Percentiles rank a stretch among this genome's conserved stretches.
phyloP scores from a whole-genome alignment of 768 basidiomycete species.

The Stropharia rugosoannulata region DNA sequence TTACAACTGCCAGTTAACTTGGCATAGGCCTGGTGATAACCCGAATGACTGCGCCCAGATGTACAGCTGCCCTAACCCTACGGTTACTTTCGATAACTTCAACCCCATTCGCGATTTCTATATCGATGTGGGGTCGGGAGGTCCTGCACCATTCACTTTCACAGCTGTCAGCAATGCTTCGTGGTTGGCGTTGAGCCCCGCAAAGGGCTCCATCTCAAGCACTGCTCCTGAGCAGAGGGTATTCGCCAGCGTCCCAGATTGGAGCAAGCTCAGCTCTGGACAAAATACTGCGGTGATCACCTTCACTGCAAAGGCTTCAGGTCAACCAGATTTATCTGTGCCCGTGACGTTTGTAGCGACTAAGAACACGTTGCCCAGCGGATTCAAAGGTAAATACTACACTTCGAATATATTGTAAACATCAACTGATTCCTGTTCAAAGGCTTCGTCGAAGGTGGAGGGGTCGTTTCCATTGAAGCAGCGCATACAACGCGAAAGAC shows the following conservation, averaged over 20 bases:
- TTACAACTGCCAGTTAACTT: neutral
- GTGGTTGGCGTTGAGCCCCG: slow-evolving; percentile 51
- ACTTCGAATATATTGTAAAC: neutral
- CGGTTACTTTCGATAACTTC: slow-evolving; percentile 56
- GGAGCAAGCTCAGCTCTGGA: slow-evolving; percentile 45
- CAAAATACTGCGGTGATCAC: slow-evolving; percentile 37
- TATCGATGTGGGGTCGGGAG: slow-evolving; percentile 63
- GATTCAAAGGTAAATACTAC: slow-evolving; percentile 44
- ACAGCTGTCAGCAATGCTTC: slow-evolving; percentile 45
- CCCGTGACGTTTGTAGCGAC: slow-evolving; percentile 33
- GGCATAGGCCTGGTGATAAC: slow-evolving; percentile 64
- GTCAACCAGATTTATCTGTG: slow-evolving; percentile 34
- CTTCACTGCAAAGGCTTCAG: slow-evolving; percentile 44
- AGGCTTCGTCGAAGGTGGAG: slow-evolving; percentile 66
- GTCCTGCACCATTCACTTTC: slow-evolving; percentile 57
- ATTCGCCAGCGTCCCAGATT: slow-evolving; percentile 53
- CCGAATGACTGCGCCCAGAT: slow-evolving; percentile 49
- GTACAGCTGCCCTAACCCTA: slow-evolving; percentile 50
- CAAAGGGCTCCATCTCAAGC: slow-evolving; percentile 49
- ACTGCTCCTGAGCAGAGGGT: slow-evolving; percentile 50
- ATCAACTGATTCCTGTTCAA: neutral
- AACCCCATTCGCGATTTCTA: slow-evolving; percentile 51
- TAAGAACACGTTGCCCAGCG: slow-evolving; percentile 36
- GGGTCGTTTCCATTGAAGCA: slow-evolving; percentile 66
- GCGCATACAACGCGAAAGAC: slow-evolving; percentile 51